Base-by-base conservation (phyloP, 495 filamentous ascomycete species). In the Lepidopterella palustris region DNA sequence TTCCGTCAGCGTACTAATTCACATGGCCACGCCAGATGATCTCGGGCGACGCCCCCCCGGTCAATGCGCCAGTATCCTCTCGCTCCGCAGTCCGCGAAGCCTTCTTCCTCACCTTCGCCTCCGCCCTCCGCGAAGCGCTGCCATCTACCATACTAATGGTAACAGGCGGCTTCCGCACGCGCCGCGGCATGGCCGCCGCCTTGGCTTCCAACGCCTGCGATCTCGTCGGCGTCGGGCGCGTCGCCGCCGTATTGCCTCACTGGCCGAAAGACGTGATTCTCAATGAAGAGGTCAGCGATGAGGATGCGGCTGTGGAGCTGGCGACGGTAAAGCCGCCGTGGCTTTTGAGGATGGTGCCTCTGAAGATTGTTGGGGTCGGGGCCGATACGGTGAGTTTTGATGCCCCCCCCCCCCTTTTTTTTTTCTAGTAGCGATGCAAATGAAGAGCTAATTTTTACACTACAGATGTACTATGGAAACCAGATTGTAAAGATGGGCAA, bases 31-130 rank as follows among this genome's bases (percentile, higher is more conserved):
- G n/a, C n/a, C n/a, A n/a, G n/a, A n/a, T n/a, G n/a, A n/a, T n/a
- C n/a, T n/a, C n/a, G 18, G 55, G 35, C 21, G 49, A 42, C 42
- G 20, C n/a, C n/a, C n/a, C n/a, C n/a, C 18, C 57, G 73, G 68
- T 74, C 68, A 68, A 21, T 63, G 64, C 32, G 45, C 53, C 49
- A 47, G 40, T 42, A 11, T 20, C 45, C 23, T 55, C 61, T 1
- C 60, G 78, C 31, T 83, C 79, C 1, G 62, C 71, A 10, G 71
- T 73, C 9, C 77, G 82, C n/a, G 83, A 85, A 59, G 79, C 81
- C 6, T 85, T 84, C 74, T 85, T 84, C 74, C 72, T 84, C 51
- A 75, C 80, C 60, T 84, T 84, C 58, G 78, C 81, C 0, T 64
- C 69, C 21, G 69, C 70, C 23, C 72, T 80, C 27, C 76, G 81